These are phyloP conservation scores for Monilinia aucupariae DNA, from an alignment of 2,329 filamentous ascomycete species.

Conservation along the genomic window DNA sequence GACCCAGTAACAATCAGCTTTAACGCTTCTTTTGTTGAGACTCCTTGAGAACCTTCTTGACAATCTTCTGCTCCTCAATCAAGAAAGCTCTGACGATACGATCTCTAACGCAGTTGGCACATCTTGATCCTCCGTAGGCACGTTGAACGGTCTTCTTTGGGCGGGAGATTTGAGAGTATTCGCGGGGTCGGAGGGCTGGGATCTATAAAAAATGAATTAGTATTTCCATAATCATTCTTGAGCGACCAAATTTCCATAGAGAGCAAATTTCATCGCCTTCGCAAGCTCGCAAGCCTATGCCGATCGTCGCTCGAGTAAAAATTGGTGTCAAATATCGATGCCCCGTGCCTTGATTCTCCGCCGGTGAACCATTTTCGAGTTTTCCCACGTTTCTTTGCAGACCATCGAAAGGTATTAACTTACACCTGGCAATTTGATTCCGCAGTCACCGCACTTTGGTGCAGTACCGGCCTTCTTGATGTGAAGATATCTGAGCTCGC, in stretches of 20 bases:
- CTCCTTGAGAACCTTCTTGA: conserved; percentile 99
- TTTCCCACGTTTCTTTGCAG: not conserved
- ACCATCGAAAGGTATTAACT: conserved; percentile 45
- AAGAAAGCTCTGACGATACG: conserved; percentile 96
- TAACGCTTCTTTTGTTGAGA: conserved; percentile 61
- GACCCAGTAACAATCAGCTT: conserved; percentile 29
- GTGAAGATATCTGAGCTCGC: conserved; percentile 92
- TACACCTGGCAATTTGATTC: conserved; percentile 95
- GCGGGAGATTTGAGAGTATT: conserved; percentile 95
- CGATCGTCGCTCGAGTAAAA: not conserved
- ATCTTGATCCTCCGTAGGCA: conserved; percentile 97
- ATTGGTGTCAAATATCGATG: not conserved
- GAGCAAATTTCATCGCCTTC: not conserved
- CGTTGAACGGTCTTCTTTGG: conserved; percentile 99
- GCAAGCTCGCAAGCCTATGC: not conserved
- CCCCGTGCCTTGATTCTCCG: not conserved
- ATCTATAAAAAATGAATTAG: conserved; percentile 50
- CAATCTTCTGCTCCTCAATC: conserved; percentile 99
- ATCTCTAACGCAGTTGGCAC: conserved; percentile 97
- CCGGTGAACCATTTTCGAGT: not conserved
- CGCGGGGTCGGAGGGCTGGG: conserved; percentile 93
- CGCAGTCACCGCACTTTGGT: conserved; percentile 99
- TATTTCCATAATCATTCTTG: conserved; percentile 11
- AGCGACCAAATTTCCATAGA: not conserved
- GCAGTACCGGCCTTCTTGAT: conserved; percentile 99